Percentiles rank a stretch among this genome's conserved stretches.
These are phyloP conservation scores for Ustilago esculenta DNA, from an alignment of 1,284 basidiomycete species.

Conservation along the genomic window DNA sequence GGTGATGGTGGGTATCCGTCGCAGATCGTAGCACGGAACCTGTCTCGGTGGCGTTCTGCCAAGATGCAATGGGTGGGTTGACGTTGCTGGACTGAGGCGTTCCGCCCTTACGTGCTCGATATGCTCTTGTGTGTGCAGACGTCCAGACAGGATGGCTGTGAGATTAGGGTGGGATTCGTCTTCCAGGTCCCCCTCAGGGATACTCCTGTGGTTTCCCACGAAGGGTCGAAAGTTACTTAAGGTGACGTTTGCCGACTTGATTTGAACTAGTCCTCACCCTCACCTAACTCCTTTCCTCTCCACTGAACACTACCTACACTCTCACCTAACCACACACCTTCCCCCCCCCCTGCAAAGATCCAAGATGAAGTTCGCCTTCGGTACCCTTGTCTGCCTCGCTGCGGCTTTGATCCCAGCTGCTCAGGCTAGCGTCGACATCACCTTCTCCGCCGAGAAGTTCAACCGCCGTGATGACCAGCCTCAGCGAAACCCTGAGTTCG, in stretches of 20 bases:
- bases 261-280: neutral
- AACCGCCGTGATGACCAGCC: slow-evolving; percentile 10
- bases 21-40: too few relatives aligned
- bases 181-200: too few relatives aligned
- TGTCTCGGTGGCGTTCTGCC: too few relatives aligned
- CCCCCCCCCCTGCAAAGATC: neutral
- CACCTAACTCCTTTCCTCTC: neutral
- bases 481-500: slow-evolving; percentile 15
- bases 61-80: too few relatives aligned
- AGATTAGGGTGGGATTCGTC: too few relatives aligned
- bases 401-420: slow-evolving; percentile 32
- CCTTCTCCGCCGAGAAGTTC: slow-evolving; percentile 18
- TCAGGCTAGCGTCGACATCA: slow-evolving; percentile 19
- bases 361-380: slow-evolving; percentile 41
- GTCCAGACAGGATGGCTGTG: too few relatives aligned
- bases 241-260: neutral
- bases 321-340: neutral
- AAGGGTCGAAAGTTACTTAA: slow-evolving; percentile 12
- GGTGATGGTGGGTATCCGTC: too few relatives aligned
- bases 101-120: too few relatives aligned
- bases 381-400: slow-evolving; percentile 19
- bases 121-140: too few relatives aligned
- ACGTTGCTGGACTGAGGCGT: too few relatives aligned
- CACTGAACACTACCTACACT: neutral
- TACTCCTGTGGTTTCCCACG: too few relatives aligned